Base-by-base conservation (phyloP, 345 rosid species). In the Gossypium ekmanianum region DNA sequence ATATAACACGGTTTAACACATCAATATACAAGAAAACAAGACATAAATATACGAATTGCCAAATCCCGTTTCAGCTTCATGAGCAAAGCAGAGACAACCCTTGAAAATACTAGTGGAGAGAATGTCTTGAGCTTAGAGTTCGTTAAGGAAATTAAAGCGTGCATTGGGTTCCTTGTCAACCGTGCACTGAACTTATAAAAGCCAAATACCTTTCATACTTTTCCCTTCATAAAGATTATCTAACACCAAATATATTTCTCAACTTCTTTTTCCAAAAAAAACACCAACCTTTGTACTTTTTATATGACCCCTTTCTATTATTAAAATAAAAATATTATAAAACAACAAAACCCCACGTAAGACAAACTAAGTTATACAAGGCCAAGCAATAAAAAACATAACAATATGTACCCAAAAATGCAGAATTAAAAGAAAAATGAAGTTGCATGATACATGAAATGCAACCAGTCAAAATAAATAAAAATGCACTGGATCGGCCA, bases 111-210 rank as follows among this genome's bases (percentile, higher is more conserved):
- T 82, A 81, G 89, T 52, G 84, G 65, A 76, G 88, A 81, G 74
- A 79, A 76, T 81, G 84, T 67, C 82, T 76, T 84, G 73, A 80
- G 85, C 65, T 86, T 82, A 68, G 66, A 47, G 74, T 85, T 76
- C 83, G 79, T 81, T 82, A 86, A 71, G 77, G 83, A 81, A 80
- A 81, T 80, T 12, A 82, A 79, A 87, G 88, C 68, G 79, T 71
- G 85, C 88, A 90, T 75, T 89, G 86, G 73, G 87, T 86, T 77
- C 82, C 96, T 94, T 89, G 93, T 83, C 78, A 87, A 72, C 75
- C 86, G 81, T 71, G 67, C 61, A 81, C 82, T 67, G 80, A 79
- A 86, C 79, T 82, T 80, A 83, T 72, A 70, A 84, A 58, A 79
- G 76, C 54, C 71, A 65, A 81, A 81, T 41, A 41, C 34, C 39